Conservation (phyloP, 2,329 filamentous ascomycete genomes). For the Didymosphaeria variabile region DNA sequence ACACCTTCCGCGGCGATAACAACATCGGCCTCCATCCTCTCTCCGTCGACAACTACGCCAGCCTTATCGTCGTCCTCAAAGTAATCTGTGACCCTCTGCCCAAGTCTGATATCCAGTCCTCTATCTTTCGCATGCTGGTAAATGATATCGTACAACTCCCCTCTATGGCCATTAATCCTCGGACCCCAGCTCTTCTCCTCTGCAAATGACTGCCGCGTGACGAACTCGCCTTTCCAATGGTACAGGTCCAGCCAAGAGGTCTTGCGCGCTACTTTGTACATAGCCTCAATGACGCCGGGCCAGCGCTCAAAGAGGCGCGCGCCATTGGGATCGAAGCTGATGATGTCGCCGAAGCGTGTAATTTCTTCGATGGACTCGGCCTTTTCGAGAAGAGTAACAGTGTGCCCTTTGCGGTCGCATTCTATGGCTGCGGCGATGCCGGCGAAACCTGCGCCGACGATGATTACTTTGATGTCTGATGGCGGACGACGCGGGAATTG, state of each 20-base stretch:
- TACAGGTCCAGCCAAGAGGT: slow-evolving; percentile 67
- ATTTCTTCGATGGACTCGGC: slow-evolving; percentile 59
- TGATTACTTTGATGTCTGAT: slow-evolving; percentile 51
- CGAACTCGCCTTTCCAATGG: slow-evolving; percentile 68
- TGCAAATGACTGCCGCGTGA: slow-evolving; percentile 62
- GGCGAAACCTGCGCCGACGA: slow-evolving; percentile 64
- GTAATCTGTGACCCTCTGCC: slow-evolving; percentile 61
- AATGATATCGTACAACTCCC: slow-evolving; percentile 67
- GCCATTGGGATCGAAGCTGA: slow-evolving; percentile 68
- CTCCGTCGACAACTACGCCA: slow-evolving; percentile 61
- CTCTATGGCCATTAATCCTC: slow-evolving; percentile 68
- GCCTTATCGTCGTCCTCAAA: slow-evolving; percentile 63
- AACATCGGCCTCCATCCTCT: slow-evolving; percentile 57
- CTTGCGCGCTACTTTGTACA: slow-evolving; percentile 62
- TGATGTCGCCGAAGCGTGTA: slow-evolving; percentile 68
- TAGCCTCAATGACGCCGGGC: slow-evolving; percentile 56
- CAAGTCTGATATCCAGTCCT: slow-evolving; percentile 63
- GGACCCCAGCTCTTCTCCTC: slow-evolving; percentile 55
- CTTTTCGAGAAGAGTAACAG: slow-evolving; percentile 64
- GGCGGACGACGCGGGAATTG: slow-evolving; percentile 29
- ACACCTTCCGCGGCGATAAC: slow-evolving; percentile 64
- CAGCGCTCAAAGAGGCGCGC: slow-evolving; percentile 66
- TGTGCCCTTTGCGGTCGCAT: slow-evolving; percentile 68
- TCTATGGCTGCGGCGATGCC: slow-evolving; percentile 71
- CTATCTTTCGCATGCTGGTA: slow-evolving; percentile 64